Evolutionary conservation across 306 rosid species (phyloP), one percentile per base, ranked within the genome.

Genomic region (Ormosia emarginata): DNA sequence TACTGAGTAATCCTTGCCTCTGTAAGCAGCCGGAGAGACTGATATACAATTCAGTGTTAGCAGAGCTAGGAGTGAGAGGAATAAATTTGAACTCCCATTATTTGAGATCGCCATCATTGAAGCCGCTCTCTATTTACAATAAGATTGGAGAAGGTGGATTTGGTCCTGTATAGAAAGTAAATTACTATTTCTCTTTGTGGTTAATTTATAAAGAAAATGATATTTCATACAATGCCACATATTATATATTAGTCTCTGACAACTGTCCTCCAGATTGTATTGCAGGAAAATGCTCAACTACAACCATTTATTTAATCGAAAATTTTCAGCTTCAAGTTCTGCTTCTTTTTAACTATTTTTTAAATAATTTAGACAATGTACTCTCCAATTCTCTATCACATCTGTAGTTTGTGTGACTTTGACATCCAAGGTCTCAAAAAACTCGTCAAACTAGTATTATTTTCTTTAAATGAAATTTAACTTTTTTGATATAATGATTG

Each of bases 81-180:
- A 81, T 72, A 79, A 83, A 40, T 80, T 63, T 83, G 74, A 82
- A 49, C 89, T 85, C 8, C 87, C 87, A 50, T 61, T 56, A 29
- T 85, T 85, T 74, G 81, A 85, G 39, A 64, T 85, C 50, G n/a
- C 79, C 40, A 79, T 64, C 50, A 72, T 88, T 85, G 87, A 88
- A 88, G 89, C 87, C 37, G 87, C 88, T 87, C 85, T 82, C 85
- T 57, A 36, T 34, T 47, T 52, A 29, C 79, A 87, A 82, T 10
- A 87, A 85, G 85, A 79, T 87, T 79, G 90, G 90, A 79, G 90
- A 85, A 82, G 90, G 88, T 36, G 90, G 90, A 87, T 87, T 87
- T 82, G 90, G 90, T 47, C 73, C 79, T 36, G 88, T 87, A 50
- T 85, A 82, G 85, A 87, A 59, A 64, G 90, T 82, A 85, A 75